These are phyloP conservation scores for Tuber brumale DNA, from an alignment of 495 filamentous ascomycete genomes.

Conservation along the genomic window DNA sequence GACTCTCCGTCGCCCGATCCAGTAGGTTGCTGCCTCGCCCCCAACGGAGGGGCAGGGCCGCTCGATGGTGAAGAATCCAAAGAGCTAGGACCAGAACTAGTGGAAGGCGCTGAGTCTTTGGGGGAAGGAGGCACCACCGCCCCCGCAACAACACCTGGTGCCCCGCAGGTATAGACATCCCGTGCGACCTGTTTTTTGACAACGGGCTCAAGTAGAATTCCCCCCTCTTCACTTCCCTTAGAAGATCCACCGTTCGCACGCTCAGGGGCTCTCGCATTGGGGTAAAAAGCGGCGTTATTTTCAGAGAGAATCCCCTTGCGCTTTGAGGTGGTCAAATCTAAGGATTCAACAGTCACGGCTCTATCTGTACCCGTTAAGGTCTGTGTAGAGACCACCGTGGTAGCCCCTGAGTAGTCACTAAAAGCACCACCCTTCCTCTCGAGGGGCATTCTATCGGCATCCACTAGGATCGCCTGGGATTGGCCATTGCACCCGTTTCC, in stretches of 20 bases:
- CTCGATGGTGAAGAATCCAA: not conserved
- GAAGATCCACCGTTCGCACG: not conserved
- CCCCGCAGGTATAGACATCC: not conserved
- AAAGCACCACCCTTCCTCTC: not conserved
- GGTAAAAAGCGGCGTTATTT: not conserved
- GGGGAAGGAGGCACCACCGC: not conserved
- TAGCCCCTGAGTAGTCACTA: not conserved
- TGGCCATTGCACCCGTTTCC: not conserved
- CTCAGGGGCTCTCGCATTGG: not conserved
- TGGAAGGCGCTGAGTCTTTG: not conserved
- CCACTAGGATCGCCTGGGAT: not conserved
- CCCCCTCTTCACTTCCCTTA: not conserved
- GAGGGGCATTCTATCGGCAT: not conserved
- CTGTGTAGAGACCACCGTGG: not conserved
- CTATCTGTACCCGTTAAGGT: not conserved
- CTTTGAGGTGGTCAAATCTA: not conserved
- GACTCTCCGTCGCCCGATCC: not conserved
- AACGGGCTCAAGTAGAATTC: not conserved
- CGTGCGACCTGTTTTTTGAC: not conserved
- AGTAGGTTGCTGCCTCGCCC: not conserved
- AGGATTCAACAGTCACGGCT: not conserved
- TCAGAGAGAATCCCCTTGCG: not conserved
- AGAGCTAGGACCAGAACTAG: not conserved
- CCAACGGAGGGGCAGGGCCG: not conserved
- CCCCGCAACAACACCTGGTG: not conserved